Evolutionary conservation across 2,329 filamentous ascomycete genomes (phyloP).

Genomic region (Exophiala dermatitidis): DNA sequence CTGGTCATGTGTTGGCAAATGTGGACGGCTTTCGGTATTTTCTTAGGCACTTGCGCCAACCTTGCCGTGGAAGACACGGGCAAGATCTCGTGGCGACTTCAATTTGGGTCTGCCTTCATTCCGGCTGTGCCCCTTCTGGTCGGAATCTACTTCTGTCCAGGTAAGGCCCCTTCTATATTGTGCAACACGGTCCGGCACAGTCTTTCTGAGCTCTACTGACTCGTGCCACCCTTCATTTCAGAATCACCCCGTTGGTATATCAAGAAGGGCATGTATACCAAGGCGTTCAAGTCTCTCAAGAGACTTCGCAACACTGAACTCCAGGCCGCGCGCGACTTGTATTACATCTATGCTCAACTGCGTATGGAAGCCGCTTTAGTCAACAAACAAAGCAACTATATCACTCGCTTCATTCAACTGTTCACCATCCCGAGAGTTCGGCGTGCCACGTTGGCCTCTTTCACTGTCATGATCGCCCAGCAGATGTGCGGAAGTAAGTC

Average conservation of each 20-base stretch:
- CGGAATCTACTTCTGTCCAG: conserved; percentile 56
- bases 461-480: conserved; percentile 32
- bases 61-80: conserved; percentile 55
- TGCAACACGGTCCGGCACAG: not conserved
- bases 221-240: not conserved
- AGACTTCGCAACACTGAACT: conserved; percentile 29
- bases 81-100: conserved; percentile 56
- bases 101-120: conserved; percentile 58
- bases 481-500: conserved; percentile 32
- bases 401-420: conserved; percentile 42
- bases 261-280: conserved; percentile 28
- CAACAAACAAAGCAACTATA: conserved; percentile 36
- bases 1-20: conserved; percentile 78
- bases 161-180: conserved; percentile 28
- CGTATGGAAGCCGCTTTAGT: conserved; percentile 28
- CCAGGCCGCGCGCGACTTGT: conserved; percentile 30
- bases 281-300: conserved; percentile 30
- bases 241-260: conserved; percentile 31
- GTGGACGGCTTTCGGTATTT: conserved; percentile 52
- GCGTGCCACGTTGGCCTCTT: conserved; percentile 35
- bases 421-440: conserved; percentile 44
- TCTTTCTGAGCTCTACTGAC: not conserved
- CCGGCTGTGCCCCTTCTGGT: conserved; percentile 55
- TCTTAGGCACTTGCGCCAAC: conserved; percentile 60
- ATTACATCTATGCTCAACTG: conserved; percentile 36